A percentile compares a stretch with the other conserved stretches of the same genome.
Conservation (phyloP, 2,329 filamentous ascomycete species). For the Alternaria arborescens region DNA sequence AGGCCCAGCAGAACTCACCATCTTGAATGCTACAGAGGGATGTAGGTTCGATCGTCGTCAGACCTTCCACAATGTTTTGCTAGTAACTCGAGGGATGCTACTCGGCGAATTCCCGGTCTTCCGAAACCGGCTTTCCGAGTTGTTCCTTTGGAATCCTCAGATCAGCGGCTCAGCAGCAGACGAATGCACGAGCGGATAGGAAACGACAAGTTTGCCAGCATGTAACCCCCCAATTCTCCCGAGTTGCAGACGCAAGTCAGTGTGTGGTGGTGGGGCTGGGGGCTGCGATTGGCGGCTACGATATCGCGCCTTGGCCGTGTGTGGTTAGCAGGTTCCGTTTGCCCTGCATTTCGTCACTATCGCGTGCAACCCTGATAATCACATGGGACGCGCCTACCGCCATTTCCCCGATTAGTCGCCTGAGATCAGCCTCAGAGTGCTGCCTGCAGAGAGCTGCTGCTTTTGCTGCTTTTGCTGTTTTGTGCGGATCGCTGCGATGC, state of each 20-base stretch:
- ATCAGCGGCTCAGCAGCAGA: constrained; percentile 9
- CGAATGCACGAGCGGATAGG: not conserved
- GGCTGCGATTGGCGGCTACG: constrained; percentile 10
- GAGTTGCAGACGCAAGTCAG: constrained; percentile 3
- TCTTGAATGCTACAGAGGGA: constrained; percentile 5
- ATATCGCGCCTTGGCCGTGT: not conserved
- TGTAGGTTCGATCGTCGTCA: not conserved
- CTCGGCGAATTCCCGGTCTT: constrained; percentile 9
- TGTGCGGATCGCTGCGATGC: not conserved
- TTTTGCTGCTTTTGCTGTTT: constrained; percentile 3
- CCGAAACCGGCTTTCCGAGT: not conserved
- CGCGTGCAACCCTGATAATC: constrained; percentile 13
- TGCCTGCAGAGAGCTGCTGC: not conserved
- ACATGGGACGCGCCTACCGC: constrained; percentile 22
- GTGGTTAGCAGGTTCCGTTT: constrained; percentile 5
- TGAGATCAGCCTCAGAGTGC: not conserved
- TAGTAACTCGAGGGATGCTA: not conserved
- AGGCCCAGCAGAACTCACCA: constrained; percentile 17
- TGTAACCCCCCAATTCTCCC: constrained; percentile 3
- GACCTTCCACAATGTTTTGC: constrained; percentile 1
- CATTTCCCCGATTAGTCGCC: not conserved
- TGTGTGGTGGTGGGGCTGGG: constrained; percentile 8
- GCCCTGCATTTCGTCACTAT: constrained; percentile 16
- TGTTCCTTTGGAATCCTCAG: not conserved
- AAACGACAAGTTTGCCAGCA: not conserved